A percentile compares a stretch with the other conserved stretches of the same genome.
These are phyloP conservation scores for Rubus parviflorus DNA, from an alignment of 306 rosid species.

Conservation along the genomic window DNA sequence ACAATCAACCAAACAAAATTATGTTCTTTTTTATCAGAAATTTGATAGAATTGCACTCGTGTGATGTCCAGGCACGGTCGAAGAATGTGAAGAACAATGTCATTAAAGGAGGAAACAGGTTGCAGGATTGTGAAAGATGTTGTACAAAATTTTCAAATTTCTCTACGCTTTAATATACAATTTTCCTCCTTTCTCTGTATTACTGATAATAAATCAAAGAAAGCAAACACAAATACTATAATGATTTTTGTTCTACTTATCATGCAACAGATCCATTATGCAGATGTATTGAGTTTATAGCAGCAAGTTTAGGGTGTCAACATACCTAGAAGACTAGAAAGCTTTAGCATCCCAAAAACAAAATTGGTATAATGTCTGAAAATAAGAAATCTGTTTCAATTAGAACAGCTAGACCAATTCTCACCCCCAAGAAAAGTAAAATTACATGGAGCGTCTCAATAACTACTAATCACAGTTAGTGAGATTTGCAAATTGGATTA, in stretches of 20 bases:
- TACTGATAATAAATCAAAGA: background rate
- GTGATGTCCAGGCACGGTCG: constrained; percentile 45
- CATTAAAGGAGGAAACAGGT: background rate
- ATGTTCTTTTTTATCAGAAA: background rate
- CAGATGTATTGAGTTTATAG: too few relatives aligned
- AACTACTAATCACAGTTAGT: background rate
- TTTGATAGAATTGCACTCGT: background rate
- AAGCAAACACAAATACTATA: background rate
- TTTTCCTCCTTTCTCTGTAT: background rate
- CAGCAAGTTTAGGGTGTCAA: background rate
- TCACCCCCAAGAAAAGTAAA: background rate
- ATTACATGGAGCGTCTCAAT: background rate
- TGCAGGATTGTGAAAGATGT: constrained; percentile 4
- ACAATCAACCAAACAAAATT: background rate
- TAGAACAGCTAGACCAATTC: background rate
- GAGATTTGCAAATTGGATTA: background rate
- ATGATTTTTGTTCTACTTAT: background rate
- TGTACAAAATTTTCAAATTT: background rate
- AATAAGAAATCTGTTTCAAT: background rate
- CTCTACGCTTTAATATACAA: background rate
- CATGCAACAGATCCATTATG: background rate
- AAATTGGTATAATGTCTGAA: background rate
- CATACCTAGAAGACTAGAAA: background rate
- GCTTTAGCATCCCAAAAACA: background rate
- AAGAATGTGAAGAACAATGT: constrained; percentile 24